A percentile compares a stretch with the other conserved stretches of the same genome.
Evolutionary conservation across 2,329 filamentous ascomycete genomes (phyloP).

Genomic region (Cladosporium colombiae): DNA sequence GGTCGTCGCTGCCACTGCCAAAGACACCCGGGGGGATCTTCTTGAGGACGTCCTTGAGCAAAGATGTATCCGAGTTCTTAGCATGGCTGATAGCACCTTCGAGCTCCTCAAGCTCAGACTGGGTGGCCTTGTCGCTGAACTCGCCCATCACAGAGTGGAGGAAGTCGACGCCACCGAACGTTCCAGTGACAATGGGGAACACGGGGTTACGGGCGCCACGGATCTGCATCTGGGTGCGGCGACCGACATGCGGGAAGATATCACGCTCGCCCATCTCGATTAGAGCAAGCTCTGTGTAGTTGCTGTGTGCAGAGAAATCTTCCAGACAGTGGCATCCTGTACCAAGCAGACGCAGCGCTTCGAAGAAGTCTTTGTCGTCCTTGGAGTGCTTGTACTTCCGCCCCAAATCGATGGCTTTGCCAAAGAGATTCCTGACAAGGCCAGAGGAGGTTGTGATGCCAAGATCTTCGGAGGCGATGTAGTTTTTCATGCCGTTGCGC

Average conservation of each 20-base stretch:
- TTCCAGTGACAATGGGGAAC: conserved; percentile 56
- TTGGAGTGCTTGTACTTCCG: conserved; percentile 67
- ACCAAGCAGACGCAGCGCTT: conserved; percentile 81
- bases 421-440: conserved; percentile 73
- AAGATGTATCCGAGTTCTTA: conserved; percentile 65
- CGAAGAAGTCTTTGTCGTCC: conserved; percentile 77
- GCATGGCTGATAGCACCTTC: conserved; percentile 74
- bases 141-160: conserved; percentile 54
- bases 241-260: conserved; percentile 85
- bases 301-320: conserved; percentile 91
- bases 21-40: conserved; percentile 81
- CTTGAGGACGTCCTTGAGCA: conserved; percentile 76
- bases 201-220: conserved; percentile 66
- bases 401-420: conserved; percentile 74
- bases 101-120: conserved; percentile 76
- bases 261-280: conserved; percentile 81
- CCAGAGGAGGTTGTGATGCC: conserved; percentile 80
- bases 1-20: conserved; percentile 70
- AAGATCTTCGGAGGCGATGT: conserved; percentile 81
- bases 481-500: conserved; percentile 69
- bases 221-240: conserved; percentile 69
- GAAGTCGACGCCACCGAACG: conserved; percentile 53
- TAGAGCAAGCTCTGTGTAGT: conserved; percentile 84
- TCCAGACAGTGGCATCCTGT: conserved; percentile 89
- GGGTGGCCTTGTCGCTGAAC: conserved; percentile 51